Evolutionary conservation across 768 basidiomycete species (phyloP), one percentile per base, ranked within the genome.

Genomic region (Tricholoma sp.): DNA sequence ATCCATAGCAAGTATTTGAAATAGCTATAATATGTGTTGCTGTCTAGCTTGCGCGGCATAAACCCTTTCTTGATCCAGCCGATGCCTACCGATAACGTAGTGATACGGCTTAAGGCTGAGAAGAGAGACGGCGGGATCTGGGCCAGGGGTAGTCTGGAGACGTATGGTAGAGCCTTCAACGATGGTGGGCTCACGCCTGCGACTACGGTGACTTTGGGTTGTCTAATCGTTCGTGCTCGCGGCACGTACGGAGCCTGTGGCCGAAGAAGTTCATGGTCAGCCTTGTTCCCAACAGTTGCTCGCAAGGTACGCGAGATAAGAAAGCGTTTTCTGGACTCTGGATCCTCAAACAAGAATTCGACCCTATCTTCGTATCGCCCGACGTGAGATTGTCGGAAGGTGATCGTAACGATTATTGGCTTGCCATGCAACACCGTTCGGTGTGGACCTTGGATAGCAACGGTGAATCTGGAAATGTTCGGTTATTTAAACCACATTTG

Each of bases 1-100:
- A 65, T 68, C 81, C 82, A 84, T 0, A 86, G 61, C 9, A 86
- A 61, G 12, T 68, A 59, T 61, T 79, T 78, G 68, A 81, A 84
- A 51, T 72, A 67, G 0, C 72, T 64, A 0, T 69, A 69, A 57
- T 84, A 81, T 0, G 76, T 74, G 1, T 62, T 66, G 15, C 62
- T 66, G 44, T 74, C 63, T 8, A 85, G 54, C 0, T 36, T 45
- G 0, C 29, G 17, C 0, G 83, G 82, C 10, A 85, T 59, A 44
- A 73, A 74, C 2, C 69, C 49, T 1, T 61, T 55, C 36, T 59
- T 60, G 5, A 82, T 44, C 6, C 67, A 64, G 0, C 54, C 58
- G 7, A 73, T 53, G 6, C 70, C 66, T 31, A 70, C 70, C 12
- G 60, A 31, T 2, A 54, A 60, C 1, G 60, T 56, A 1, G 63